These are phyloP conservation scores for Adansonia digitata DNA, from an alignment of 345 rosid species.

Conservation along the genomic window DNA sequence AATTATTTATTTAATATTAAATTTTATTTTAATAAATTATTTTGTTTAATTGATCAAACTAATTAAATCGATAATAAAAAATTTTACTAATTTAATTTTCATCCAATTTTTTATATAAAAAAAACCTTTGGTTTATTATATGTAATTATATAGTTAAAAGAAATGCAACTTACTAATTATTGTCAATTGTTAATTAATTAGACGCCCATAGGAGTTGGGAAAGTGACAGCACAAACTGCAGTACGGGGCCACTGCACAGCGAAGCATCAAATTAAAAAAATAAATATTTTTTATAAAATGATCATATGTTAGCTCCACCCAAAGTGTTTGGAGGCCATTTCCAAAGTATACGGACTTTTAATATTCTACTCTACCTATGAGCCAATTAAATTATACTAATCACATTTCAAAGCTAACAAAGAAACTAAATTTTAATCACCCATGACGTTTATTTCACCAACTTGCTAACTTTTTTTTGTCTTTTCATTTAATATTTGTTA, in stretches of 20 bases:
- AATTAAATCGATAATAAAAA: no score
- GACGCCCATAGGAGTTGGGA: neutral
- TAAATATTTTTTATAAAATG: neutral
- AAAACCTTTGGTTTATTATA: neutral
- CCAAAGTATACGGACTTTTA: slow-evolving; percentile 18
- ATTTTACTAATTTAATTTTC: no score
- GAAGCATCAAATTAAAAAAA: neutral
- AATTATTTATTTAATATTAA: no score
- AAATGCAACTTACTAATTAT: neutral
- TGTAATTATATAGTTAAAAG: neutral
- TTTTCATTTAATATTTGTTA: no score
- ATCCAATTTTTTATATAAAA: no score
- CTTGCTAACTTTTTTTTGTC: no score
- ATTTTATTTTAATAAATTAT: no score
- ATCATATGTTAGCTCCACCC: neutral
- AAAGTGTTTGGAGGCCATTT: slow-evolving; percentile 20
- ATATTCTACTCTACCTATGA: slow-evolving; percentile 3
- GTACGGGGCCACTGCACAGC: neutral
- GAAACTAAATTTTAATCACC: neutral
- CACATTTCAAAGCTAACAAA: neutral
- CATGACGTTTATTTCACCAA: no score
- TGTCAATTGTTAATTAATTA: neutral
- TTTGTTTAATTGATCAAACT: no score
- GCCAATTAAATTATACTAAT: neutral
- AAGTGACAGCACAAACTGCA: neutral